Conservation (phyloP, 768 basidiomycete species). For the Paxillus ammoniavirescens region DNA sequence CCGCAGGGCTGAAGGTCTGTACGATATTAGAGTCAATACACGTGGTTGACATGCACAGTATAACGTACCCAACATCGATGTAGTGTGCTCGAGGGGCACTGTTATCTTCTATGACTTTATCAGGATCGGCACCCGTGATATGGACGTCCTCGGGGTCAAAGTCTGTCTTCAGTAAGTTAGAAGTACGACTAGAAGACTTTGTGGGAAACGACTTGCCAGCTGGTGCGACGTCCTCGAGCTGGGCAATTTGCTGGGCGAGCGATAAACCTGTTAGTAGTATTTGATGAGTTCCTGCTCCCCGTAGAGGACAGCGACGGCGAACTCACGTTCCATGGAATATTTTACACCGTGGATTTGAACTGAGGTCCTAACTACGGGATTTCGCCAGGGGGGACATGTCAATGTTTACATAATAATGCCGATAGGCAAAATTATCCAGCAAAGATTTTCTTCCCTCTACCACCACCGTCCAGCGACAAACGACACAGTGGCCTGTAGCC, state of each 20-base stretch:
- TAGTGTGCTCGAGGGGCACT: constrained; percentile 70
- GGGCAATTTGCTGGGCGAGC: constrained; percentile 77
- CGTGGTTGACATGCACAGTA: not conserved
- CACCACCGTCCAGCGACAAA: constrained; percentile 34
- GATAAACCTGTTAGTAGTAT: constrained; percentile 42
- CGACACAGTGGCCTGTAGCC: constrained; percentile 29
- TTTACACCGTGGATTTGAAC: not conserved
- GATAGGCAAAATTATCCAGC: constrained; percentile 15
- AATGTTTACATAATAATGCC: constrained; percentile 35
- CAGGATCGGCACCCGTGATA: constrained; percentile 41
- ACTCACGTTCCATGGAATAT: constrained; percentile 30
- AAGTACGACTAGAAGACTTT: constrained; percentile 1
- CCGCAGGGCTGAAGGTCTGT: constrained; percentile 68
- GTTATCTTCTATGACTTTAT: constrained; percentile 30
- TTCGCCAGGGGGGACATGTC: constrained; percentile 5
- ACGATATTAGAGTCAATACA: constrained; percentile 4
- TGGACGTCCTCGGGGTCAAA: constrained; percentile 72
- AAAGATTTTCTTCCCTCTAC: constrained; percentile 23
- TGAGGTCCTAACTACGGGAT: not conserved
- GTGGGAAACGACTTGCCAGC: constrained; percentile 47
- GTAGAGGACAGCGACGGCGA: not conserved
- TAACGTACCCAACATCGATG: constrained; percentile 73
- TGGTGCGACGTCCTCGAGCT: constrained; percentile 71
- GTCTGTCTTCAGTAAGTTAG: constrained; percentile 40
- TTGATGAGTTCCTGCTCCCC: constrained; percentile 4